Evolutionary conservation across 1,284 basidiomycete genomes (phyloP), one percentile per base, ranked within the genome.

Genomic region (Cryptococcus amylolentus): DNA sequence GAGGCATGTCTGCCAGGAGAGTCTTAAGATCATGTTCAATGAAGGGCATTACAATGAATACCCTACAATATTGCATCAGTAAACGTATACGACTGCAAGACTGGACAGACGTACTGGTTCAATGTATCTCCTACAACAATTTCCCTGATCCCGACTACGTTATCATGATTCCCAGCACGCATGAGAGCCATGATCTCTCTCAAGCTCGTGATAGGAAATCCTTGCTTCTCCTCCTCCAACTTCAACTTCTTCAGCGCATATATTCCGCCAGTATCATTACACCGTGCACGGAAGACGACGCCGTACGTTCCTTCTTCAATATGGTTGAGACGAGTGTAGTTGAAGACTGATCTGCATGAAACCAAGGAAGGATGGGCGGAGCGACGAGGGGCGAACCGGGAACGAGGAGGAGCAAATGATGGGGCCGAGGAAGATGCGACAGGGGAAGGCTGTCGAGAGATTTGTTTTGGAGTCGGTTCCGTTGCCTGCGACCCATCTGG

Each of bases 241-340:
- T 99, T 99, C 61, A 99, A 83, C 78, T 96, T 98, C 79, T 99
- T 99, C 61, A 99, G 78, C 9, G 96, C 96, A 13, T 98, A 96
- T 37, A 96, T 89, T 60, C 94, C 91, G 7, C 91, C 91, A 0
- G 93, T 93, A 68, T 89, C 83, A 73, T 91, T 95, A 78, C 97
- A 93, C 61, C 86, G 83, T 7, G 96, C 96, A 20, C 96, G 87
- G 67, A 93, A 98, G 13, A 99, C 96, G 44, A 99, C 86, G 16
- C 96, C 96, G 70, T 99, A 99, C 0, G 94, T 94, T 1, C 96
- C 96, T 79, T 99, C 96, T 78, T 99, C 96, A 68, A 99, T 99
- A 68, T 97, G 91, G 76, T 99, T 99, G 40, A 99, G 81, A 13
- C 90, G 81, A 69, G 96, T 92, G 75, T 95, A 96, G 69, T 83